Percentiles rank a stretch among this genome's conserved stretches.
Evolutionary conservation across 2,329 filamentous ascomycete species (phyloP).

Genomic region (Cytospora leucostoma): DNA sequence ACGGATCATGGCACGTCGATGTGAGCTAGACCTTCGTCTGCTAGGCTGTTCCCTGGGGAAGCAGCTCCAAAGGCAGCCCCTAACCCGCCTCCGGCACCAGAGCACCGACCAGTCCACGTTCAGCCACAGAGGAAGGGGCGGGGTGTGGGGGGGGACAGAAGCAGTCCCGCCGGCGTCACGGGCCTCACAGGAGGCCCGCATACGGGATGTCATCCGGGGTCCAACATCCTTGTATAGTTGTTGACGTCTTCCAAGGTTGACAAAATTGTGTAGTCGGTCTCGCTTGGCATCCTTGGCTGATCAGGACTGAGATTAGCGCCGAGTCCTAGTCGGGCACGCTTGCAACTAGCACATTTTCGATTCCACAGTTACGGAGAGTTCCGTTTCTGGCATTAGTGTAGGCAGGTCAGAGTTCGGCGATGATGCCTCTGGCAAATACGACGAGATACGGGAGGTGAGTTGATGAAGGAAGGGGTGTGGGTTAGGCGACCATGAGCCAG

Average conservation of each 20-base stretch:
- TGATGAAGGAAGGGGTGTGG: not conserved
- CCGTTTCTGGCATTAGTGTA: not conserved
- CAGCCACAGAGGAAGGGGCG: too few relatives aligned
- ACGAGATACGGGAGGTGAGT: not conserved
- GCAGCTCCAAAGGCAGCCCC: not conserved
- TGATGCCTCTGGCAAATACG: not conserved
- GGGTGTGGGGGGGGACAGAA: conserved; percentile 34
- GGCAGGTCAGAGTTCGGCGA: not conserved
- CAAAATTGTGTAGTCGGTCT: conserved; percentile 8
- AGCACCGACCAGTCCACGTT: not conserved
- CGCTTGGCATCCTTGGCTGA: conserved; percentile 5
- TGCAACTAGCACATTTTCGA: conserved; percentile 1
- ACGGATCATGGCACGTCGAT: conserved; percentile 1
- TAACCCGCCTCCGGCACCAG: not conserved
- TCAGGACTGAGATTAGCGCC: conserved; percentile 5
- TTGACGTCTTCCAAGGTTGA: not conserved
- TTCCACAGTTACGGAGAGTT: not conserved
- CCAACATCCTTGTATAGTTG: conserved; percentile 6
- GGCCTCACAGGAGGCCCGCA: not conserved
- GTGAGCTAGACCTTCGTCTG: conserved; percentile 18
- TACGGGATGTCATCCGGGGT: conserved; percentile 8
- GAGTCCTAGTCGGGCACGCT: conserved; percentile 9
- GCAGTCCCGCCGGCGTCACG: conserved; percentile 8
- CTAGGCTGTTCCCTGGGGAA: conserved; percentile 13
- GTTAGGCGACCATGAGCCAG: not conserved